Evolutionary conservation across 345 rosid genomes (phyloP).

Genomic region (Eutrema japonicum): DNA sequence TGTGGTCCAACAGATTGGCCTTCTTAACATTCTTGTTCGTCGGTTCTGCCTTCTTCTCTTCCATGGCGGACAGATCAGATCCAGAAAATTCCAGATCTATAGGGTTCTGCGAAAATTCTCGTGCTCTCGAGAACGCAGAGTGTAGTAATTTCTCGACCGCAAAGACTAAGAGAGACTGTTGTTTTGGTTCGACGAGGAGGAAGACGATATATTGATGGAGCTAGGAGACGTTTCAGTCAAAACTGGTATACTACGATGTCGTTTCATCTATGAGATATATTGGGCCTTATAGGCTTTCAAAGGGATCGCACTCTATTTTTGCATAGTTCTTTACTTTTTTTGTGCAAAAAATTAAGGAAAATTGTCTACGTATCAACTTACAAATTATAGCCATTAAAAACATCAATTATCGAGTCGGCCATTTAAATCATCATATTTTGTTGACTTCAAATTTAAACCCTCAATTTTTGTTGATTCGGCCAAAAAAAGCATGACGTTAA

Average conservation of each 20-base stretch:
- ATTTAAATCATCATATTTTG: no score
- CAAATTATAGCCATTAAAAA: no score
- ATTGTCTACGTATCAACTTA: no score
- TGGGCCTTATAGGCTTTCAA: conserved; percentile 32
- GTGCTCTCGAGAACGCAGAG: conserved; percentile 9
- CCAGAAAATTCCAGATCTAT: conserved; percentile 34
- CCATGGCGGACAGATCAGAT: conserved; percentile 47
- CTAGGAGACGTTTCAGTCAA: conserved; percentile 38
- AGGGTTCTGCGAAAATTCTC: conserved; percentile 1
- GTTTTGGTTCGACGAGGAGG: conserved; percentile 19
- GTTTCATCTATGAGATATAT: neutral
- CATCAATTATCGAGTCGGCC: no score
- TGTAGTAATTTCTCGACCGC: conserved; percentile 9
- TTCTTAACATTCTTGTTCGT: conserved; percentile 70
- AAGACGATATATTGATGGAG: conserved; percentile 32
- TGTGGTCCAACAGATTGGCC: conserved; percentile 88
- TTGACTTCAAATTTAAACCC: no score
- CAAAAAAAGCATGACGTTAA: no score
- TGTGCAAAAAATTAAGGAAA: no score
- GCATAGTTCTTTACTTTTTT: neutral
- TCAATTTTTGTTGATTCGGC: no score
- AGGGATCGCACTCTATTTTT: neutral
- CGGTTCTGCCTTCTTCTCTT: conserved; percentile 60
- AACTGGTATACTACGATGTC: neutral
- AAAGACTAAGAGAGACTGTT: conserved; percentile 26